A percentile compares a stretch with the other conserved stretches of the same genome.
phyloP scores from a whole-genome alignment of 2,329 filamentous ascomycete species.

The Alternaria arbusti region DNA sequence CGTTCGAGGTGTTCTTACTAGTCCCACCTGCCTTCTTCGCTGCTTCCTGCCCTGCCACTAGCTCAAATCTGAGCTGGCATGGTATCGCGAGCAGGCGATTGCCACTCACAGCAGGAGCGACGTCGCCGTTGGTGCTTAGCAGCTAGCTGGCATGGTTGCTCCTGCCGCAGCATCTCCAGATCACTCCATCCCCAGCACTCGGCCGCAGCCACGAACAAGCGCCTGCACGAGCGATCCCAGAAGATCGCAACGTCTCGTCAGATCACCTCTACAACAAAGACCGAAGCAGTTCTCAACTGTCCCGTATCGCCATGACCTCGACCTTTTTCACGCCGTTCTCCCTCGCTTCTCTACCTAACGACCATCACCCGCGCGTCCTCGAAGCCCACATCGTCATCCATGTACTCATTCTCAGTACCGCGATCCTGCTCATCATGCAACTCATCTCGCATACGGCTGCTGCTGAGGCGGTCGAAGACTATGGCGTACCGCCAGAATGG shows the following conservation, averaged over 20 bases:
- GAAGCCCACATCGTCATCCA: background rate
- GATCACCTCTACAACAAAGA: background rate
- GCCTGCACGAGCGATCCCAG: background rate
- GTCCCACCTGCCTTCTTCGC: too few relatives aligned
- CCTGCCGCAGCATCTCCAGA: background rate
- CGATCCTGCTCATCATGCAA: background rate
- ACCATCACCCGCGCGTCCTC: background rate
- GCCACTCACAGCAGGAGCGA: too few relatives aligned
- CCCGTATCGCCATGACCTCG: background rate
- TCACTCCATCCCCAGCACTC: background rate
- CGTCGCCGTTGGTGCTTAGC: too few relatives aligned
- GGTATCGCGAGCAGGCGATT: too few relatives aligned
- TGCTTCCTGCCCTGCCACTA: too few relatives aligned
- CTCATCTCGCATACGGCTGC: background rate
- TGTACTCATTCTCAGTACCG: background rate
- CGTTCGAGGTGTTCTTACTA: too few relatives aligned
- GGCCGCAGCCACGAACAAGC: background rate
- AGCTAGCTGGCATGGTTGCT: background rate
- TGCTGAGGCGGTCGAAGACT: background rate
- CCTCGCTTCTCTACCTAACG: too few relatives aligned
- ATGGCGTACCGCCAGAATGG: background rate
- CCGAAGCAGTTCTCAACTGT: background rate
- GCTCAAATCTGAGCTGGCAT: too few relatives aligned
- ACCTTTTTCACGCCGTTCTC: background rate
- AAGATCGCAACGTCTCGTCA: background rate